Evolutionary conservation across 2,329 filamentous ascomycete species (phyloP).

Genomic region (Stachybotrys chartarum): DNA sequence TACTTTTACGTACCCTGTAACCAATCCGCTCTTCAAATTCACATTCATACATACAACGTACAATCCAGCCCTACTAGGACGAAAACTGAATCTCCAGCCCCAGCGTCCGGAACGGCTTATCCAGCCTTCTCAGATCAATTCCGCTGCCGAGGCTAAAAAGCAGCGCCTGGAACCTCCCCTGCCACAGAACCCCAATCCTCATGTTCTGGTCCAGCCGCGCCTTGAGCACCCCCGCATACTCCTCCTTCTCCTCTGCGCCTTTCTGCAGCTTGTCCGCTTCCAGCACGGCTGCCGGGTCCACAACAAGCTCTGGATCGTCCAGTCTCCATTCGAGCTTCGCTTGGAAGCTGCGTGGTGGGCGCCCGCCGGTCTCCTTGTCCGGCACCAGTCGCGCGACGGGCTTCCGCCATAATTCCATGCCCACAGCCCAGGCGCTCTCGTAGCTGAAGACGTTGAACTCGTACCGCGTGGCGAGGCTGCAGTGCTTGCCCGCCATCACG

Average conservation of each 20-base stretch:
- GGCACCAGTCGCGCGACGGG: slow-evolving; percentile 31
- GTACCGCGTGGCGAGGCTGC: slow-evolving; percentile 83
- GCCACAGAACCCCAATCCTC: slow-evolving; percentile 82
- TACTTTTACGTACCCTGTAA: too few species aligned
- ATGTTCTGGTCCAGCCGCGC: slow-evolving; percentile 83
- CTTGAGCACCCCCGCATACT: slow-evolving; percentile 82
- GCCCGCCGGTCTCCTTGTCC: slow-evolving; percentile 20
- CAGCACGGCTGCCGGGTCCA: not conserved
- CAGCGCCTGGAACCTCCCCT: slow-evolving; percentile 85
- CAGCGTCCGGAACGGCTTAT: slow-evolving; percentile 70
- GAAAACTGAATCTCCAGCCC: slow-evolving; percentile 80
- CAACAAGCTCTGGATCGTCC: slow-evolving; percentile 27
- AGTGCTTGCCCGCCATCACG: slow-evolving; percentile 73
- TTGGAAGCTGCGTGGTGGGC: slow-evolving; percentile 38
- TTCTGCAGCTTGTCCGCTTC: not conserved
- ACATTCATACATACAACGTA: not conserved
- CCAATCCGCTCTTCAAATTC: too few species aligned
- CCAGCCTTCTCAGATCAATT: slow-evolving; percentile 69
- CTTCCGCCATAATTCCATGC: slow-evolving; percentile 86
- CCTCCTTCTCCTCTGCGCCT: slow-evolving; percentile 34
- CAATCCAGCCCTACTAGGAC: slow-evolving; percentile 35
- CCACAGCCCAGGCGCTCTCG: slow-evolving; percentile 87
- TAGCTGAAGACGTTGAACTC: slow-evolving; percentile 99
- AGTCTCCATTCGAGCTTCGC: slow-evolving; percentile 46
- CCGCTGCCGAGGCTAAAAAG: slow-evolving; percentile 86